Base-by-base conservation (phyloP, 2,329 filamentous ascomycete genomes). In the Epichloe baconii region DNA sequence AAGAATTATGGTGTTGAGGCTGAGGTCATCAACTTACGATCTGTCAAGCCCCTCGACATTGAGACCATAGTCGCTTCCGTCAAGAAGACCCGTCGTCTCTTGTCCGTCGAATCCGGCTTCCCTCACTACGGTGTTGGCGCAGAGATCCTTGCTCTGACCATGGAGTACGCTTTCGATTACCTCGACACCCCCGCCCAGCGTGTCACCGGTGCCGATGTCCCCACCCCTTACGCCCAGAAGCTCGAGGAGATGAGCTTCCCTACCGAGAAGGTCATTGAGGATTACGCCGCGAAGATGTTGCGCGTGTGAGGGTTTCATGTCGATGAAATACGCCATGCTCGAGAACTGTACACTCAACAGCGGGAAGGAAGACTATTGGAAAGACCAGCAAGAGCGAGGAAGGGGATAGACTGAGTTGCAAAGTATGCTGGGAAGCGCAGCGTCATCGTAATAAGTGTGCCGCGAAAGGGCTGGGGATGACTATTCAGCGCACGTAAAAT, bases 81-180 rank as follows among this genome's bases (percentile, higher is more conserved):
- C 68, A 97, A 98, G 86, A 98, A 98, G 85, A 98, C 93, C 17
- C 85, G 87, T 68, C 86, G 85, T 64, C 81, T 98, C 56, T 79
- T 98, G 69, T 83, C 82, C 42, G 88, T 98, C 60, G 91, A 97
- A 74, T 96, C 89, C 52, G 93, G 91, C 58, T 98, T 90, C 81
- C 93, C 93, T 56, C 87, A 88, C 64, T 98, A 90, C 66, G 93
- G 93, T 68, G 88, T 98, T 60, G 80, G 84, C 53, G 80, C 91
- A 52, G 93, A 98, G 75, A 89, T 98, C 62, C 80, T 98, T 57
- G 93, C 93, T 54, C 77, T 96, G 54, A 84, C 88, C 56, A 95
- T 95, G 85, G 93, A 98, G 74, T 98, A 97, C 71, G 90, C 82
- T 57, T 98, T 97, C 66, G 93, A 98, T 75, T 97, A 95, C 76